Evolutionary conservation across 1,284 basidiomycete species (phyloP).

Genomic region (Neonothopanus nambi): DNA sequence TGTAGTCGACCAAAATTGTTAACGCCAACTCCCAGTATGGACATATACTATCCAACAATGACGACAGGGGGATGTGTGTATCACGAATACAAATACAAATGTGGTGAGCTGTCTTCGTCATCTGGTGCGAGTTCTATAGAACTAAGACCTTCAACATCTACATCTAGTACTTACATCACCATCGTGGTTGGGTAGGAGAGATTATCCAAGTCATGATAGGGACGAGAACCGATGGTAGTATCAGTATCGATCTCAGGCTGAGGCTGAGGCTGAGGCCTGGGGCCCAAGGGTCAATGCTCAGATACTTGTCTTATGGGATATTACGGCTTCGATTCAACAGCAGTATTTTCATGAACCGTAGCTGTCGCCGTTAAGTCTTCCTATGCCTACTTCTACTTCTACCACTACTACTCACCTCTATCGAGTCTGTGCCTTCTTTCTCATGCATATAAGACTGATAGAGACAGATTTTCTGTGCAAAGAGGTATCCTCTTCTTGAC

Average conservation of each 20-base stretch:
- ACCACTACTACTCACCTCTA: conserved; percentile 22
- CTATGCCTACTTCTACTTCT: conserved; percentile 20
- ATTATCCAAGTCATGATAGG: too few relatives aligned
- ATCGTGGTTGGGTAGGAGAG: conserved; percentile 2
- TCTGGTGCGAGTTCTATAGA: too few relatives aligned
- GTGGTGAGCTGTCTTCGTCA: too few relatives aligned
- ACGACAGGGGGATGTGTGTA: too few relatives aligned
- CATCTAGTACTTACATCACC: too few relatives aligned
- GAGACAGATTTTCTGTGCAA: too few relatives aligned
- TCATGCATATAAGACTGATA: too few relatives aligned
- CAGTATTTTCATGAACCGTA: conserved; percentile 6
- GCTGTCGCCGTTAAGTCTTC: conserved; percentile 2
- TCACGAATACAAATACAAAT: too few relatives aligned
- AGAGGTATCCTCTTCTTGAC: too few relatives aligned
- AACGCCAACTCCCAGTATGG: conserved; percentile 27
- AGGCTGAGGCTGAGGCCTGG: background rate
- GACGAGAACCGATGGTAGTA: too few relatives aligned
- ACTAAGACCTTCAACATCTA: too few relatives aligned
- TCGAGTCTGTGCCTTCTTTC: too few relatives aligned
- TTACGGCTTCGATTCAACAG: conserved; percentile 71
- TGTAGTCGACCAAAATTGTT: conserved; percentile 19
- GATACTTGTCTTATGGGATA: conserved; percentile 80
- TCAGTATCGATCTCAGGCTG: background rate
- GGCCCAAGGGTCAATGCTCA: conserved; percentile 68
- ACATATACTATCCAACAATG: background rate